Evolutionary conservation across 176 grass and related monocot genomes (phyloP).

Genomic region (Saccharum spontaneum): DNA sequence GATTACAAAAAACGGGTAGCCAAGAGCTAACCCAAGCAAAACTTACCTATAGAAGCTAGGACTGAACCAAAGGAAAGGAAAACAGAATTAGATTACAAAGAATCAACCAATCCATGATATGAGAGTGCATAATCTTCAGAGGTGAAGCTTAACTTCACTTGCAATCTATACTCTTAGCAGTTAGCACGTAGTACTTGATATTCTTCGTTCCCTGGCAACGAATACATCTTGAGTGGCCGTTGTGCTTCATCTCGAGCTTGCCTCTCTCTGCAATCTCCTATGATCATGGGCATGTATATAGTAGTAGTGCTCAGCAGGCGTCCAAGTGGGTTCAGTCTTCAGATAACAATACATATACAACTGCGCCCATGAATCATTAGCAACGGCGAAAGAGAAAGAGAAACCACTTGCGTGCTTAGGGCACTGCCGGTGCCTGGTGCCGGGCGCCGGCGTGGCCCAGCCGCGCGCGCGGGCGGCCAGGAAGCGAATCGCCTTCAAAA

Average conservation of each 20-base stretch:
- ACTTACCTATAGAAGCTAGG: too few species aligned
- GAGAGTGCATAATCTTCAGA: too few species aligned
- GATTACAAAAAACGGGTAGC: too few species aligned
- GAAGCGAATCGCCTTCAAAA: constrained; percentile 35
- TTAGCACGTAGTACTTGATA: too few species aligned
- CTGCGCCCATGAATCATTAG: constrained; percentile 18
- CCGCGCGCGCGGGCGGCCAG: background rate
- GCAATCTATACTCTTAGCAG: too few species aligned
- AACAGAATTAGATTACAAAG: too few species aligned
- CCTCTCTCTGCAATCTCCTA: constrained; percentile 13
- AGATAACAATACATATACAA: background rate
- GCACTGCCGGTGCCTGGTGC: background rate
- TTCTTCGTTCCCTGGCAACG: background rate
- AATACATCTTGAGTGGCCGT: background rate
- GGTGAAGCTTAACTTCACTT: too few species aligned
- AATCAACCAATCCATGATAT: too few species aligned
- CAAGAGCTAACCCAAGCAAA: too few species aligned
- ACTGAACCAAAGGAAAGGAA: too few species aligned
- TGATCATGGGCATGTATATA: constrained; percentile 2
- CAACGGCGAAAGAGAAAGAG: background rate
- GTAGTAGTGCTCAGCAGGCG: background rate
- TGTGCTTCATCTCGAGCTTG: background rate
- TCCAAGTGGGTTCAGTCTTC: background rate
- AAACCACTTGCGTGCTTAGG: background rate
- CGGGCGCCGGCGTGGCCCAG: background rate